Conservation (phyloP, 1,284 basidiomycete genomes). For the Malassezia psittaci region DNA sequence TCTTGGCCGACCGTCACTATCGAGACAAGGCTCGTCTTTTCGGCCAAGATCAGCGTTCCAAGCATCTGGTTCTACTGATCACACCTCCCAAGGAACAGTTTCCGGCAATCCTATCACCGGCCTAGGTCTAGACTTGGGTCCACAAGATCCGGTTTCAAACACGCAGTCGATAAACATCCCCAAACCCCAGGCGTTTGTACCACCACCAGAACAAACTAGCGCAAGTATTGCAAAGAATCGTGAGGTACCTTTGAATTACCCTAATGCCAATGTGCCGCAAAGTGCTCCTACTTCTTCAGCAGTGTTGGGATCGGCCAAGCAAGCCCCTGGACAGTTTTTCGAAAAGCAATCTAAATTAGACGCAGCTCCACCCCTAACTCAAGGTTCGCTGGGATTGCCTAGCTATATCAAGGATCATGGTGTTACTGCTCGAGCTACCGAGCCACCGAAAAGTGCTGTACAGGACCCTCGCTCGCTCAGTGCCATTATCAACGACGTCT, state of each 20-base stretch:
- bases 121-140: background rate
- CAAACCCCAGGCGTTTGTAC: background rate
- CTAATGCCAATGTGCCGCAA: background rate
- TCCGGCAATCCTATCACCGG: background rate
- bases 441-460: background rate
- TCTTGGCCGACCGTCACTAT: background rate
- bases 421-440: background rate
- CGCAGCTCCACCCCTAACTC: background rate
- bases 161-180: background rate
- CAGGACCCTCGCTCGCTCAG: background rate
- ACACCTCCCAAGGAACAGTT: background rate
- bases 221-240: background rate
- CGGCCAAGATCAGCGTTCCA: background rate
- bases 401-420: too few relatives aligned
- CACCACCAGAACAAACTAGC: background rate
- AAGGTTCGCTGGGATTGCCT: too few relatives aligned
- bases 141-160: background rate
- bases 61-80: background rate
- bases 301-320: too few relatives aligned
- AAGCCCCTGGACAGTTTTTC: too few relatives aligned
- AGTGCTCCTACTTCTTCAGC: background rate
- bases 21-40: too few relatives aligned
- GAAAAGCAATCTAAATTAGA: too few relatives aligned
- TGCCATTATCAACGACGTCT: background rate
- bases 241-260: background rate